phyloP scores from a whole-genome alignment of 805 yeast genomes.

The Zygosaccharomyces bisporus region DNA sequence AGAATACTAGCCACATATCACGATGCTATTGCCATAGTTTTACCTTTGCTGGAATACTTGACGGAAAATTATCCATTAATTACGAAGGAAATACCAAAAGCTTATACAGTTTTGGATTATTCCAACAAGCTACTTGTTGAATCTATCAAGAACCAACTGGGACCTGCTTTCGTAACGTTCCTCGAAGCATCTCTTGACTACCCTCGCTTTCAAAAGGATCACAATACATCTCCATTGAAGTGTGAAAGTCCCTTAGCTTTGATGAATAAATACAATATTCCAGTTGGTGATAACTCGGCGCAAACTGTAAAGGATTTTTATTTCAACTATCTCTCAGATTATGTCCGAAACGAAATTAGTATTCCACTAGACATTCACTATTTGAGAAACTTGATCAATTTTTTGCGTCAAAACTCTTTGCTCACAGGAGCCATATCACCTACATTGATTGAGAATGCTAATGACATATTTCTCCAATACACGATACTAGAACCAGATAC shows the following conservation, averaged over 20 bases:
- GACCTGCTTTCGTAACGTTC: constrained; percentile 4
- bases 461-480: constrained; percentile 12
- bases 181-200: constrained; percentile 8
- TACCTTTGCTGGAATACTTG: constrained; percentile 15
- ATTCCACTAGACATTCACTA: constrained; percentile 6
- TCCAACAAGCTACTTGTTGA: constrained; percentile 9
- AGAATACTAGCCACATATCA: background rate
- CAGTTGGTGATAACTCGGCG: constrained; percentile 2
- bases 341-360: constrained; percentile 3
- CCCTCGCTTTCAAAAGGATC: constrained; percentile 2
- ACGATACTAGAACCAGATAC: constrained; percentile 11
- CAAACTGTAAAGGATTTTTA: constrained; percentile 11
- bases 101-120: constrained; percentile 3
- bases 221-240: background rate
- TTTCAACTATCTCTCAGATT: constrained; percentile 9
- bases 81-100: constrained; percentile 8
- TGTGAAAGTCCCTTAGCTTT: constrained; percentile 11
- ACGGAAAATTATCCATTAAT: constrained; percentile 13
- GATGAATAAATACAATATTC: constrained; percentile 12
- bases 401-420: constrained; percentile 6
- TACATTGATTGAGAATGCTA: constrained; percentile 8
- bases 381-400: constrained; percentile 3
- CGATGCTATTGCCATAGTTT: background rate
- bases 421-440: constrained; percentile 12
- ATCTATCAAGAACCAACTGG: constrained; percentile 4